Evolutionary conservation across 2,329 filamentous ascomycete species (phyloP), one percentile per base, ranked within the genome.

Genomic region (Huntiella savannae): DNA sequence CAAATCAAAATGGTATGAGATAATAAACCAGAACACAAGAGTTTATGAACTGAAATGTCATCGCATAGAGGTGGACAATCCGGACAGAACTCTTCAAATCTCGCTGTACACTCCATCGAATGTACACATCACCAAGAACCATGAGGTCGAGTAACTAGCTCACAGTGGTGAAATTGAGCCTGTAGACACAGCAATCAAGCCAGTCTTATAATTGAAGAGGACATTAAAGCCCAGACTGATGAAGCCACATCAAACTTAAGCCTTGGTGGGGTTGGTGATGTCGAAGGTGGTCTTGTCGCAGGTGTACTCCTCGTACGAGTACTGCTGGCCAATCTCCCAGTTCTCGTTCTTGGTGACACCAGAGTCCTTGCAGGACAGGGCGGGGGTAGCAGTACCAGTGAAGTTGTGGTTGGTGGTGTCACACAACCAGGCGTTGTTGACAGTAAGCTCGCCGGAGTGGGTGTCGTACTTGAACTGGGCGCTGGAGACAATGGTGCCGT

Each of bases 371-470:
- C 47, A 49, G 10, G 2, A 6, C 2, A 46, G 37, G 4, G 15
- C 6, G 17, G 17, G 13, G 28, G 19, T 38, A 43, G 33, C 33
- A 12, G 16, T 12, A 10, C 47, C 47, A n/a, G 22, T 41, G 37
- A 45, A 41, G 33, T 49, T 16, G 28, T 32, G 41, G 15, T 5
- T 12, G 16, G 13, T 40, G 16, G 2, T 12, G 28, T 53, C 52
- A 56, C 69, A 73, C 6, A 51, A 53, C 69, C 69, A 73, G 3
- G 60, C 65, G 59, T 72, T 68, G 56, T 67, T 67, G 51, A 71
- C 50, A 33, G 55, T 52, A 42, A 73, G 55, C 45, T 56, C 49
- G 5, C 56, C 54, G 22, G 53, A 52, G 3, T 63, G 57, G 10
- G 59, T 55, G 54, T 54, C 61, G 52, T 62, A 73, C 45, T 59